Conservation (phyloP, 306 rosid species). For the Dalbergia cochinchinensis region DNA sequence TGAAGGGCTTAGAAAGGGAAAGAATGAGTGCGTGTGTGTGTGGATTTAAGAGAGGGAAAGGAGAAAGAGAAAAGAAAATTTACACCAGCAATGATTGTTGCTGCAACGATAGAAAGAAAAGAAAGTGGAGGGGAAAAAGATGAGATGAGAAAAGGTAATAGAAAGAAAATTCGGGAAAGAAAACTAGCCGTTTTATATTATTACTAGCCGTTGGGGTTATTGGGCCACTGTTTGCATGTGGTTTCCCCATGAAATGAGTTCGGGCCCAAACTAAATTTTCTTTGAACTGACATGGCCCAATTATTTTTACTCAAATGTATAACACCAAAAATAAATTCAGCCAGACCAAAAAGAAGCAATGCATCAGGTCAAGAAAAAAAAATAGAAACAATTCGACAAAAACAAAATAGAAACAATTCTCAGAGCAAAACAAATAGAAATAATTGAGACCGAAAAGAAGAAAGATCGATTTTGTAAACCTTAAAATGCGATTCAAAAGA, state of each 20-base stretch:
- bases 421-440: too few relatives aligned
- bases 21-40: neutral
- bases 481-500: too few relatives aligned
- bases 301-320: too few relatives aligned
- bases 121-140: neutral
- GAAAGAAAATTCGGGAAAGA: conserved; percentile 29
- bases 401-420: too few relatives aligned
- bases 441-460: too few relatives aligned
- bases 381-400: too few relatives aligned
- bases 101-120: conserved; percentile 44
- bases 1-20: conserved; percentile 1
- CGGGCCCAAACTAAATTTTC: neutral
- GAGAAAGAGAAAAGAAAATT: neutral
- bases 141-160: conserved; percentile 18
- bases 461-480: too few relatives aligned
- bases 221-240: conserved; percentile 21
- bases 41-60: conserved; percentile 32
- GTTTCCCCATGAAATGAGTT: neutral
- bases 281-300: neutral
- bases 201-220: conserved; percentile 74
- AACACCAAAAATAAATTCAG: too few relatives aligned
- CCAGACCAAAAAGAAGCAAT: too few relatives aligned
- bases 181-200: conserved; percentile 76
- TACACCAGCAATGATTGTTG: conserved; percentile 28
- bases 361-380: too few relatives aligned